Evolutionary conservation across 108 stramenopile species (phyloP), one percentile per base, ranked within the genome.

Genomic region (Chaetoceros muelleri): DNA sequence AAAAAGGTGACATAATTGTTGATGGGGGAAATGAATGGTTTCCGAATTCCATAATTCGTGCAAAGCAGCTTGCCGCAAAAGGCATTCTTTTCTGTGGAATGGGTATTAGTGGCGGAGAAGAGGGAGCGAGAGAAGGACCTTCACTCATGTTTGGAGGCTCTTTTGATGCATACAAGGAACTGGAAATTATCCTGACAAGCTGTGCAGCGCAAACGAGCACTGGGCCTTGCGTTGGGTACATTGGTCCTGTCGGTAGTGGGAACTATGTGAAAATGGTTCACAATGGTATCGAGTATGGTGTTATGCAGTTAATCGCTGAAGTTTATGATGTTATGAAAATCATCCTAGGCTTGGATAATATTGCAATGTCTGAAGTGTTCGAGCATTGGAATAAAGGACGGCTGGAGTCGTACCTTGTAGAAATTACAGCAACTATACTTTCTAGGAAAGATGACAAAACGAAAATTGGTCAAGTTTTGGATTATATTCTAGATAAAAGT

Each of bases 241-340:
- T 84, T 19, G 94, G 94, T 24, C 79, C 75, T 22, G 58, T 80
- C 17, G 87, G 87, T 23, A 57, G 69, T 53, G 82, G 65, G 18
- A 75, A 82, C 56, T 79, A 82, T 53, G 75, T 75, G 19, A 55
- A 68, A 50, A 95, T 93, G 92, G 89, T 95, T 24, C 92, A 95
- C 69, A 90, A 93, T 62, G 88, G 90, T 18, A 85, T 95, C 71
- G 95, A 95, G 64, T 94, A 90, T 52, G 88, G 82, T 23, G 79
- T 93, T 50, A 84, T 88, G 80, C 92, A 94, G 64, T 58, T 86
- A 40, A 90, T 90, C 48, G 90, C 87, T 28, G 95, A 95, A 71
- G 89, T 84, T 1, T 86, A 82, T 46, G 82, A 84, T 48, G 47
- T 94, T 5, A 66, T 95, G 24, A 88, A 66, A 31, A 56, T 55